Evolutionary conservation across 768 basidiomycete species (phyloP).

Genomic region (Amanita muscaria): DNA sequence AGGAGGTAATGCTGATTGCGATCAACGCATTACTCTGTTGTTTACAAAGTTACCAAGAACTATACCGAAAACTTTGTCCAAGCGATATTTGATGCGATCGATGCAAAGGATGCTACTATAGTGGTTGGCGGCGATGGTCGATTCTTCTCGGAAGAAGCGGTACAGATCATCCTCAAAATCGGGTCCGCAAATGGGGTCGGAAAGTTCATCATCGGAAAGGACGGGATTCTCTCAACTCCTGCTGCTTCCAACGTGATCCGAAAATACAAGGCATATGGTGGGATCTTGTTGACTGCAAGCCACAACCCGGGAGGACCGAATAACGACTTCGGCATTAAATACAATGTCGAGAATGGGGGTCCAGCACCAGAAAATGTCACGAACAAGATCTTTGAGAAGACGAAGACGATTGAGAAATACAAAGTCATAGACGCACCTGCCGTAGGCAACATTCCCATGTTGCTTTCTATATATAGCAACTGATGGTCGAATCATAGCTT

Average conservation of each 20-base stretch:
- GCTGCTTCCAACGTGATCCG: constrained; percentile 95
- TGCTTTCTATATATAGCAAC: constrained; percentile 3
- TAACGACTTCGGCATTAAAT: constrained; percentile 99
- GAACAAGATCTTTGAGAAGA: constrained; percentile 89
- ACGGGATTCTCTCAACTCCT: constrained; percentile 91
- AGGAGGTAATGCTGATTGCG: constrained; percentile 51
- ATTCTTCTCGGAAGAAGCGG: constrained; percentile 77
- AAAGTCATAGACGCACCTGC: constrained; percentile 71
- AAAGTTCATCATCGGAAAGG: constrained; percentile 87
- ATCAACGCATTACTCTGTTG: constrained; percentile 4
- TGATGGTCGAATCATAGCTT: constrained; percentile 35
- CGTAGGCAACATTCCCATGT: constrained; percentile 32
- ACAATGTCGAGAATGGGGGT: constrained; percentile 95
- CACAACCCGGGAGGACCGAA: constrained; percentile 99
- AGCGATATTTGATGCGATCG: constrained; percentile 86
- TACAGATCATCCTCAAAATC: constrained; percentile 90
- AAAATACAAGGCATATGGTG: constrained; percentile 92
- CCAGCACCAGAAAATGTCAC: constrained; percentile 96
- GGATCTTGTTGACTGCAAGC: constrained; percentile 92
- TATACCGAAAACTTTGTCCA: constrained; percentile 99
- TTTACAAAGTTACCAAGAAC: constrained; percentile 46
- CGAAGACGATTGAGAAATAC: constrained; percentile 80
- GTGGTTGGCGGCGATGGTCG: constrained; percentile 98
- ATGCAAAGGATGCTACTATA: constrained; percentile 68
- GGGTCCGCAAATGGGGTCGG: constrained; percentile 89